Conservation (phyloP, 352 stramenopile genomes). For the Plasmopara halstedii region DNA sequence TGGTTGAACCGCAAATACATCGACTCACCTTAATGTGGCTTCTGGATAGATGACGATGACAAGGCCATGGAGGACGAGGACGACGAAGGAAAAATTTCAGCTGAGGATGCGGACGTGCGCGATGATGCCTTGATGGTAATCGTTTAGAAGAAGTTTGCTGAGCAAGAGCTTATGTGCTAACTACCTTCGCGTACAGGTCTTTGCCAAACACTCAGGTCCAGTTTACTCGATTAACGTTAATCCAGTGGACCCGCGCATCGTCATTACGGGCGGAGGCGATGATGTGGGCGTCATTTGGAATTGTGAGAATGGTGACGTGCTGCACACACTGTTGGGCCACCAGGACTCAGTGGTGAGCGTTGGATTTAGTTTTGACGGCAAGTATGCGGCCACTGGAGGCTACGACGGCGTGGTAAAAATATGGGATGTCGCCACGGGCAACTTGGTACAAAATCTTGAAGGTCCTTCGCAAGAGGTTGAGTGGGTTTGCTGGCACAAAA, state of each 20-base stretch:
- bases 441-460: constrained; percentile 74
- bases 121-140: constrained; percentile 69
- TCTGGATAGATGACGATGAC: constrained; percentile 44
- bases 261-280: constrained; percentile 78
- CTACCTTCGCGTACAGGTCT: constrained; percentile 35
- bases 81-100: constrained; percentile 52
- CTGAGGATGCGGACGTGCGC: constrained; percentile 57
- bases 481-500: constrained; percentile 88
- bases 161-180: too few species aligned
- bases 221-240: constrained; percentile 83
- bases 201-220: constrained; percentile 62
- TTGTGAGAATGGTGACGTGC: constrained; percentile 64
- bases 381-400: constrained; percentile 78
- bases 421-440: constrained; percentile 83
- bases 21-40: not conserved
- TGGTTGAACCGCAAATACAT: not conserved
- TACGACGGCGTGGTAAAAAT: constrained; percentile 85
- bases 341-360: constrained; percentile 78
- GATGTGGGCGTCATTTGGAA: constrained; percentile 85
- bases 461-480: constrained; percentile 87
- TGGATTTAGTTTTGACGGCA: constrained; percentile 83
- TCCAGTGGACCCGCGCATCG: constrained; percentile 67
- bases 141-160: too few species aligned
- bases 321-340: constrained; percentile 74
- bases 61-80: constrained; percentile 61